phyloP scores from a whole-genome alignment of 1,139 yeast genomes.

The Sugiyamaella pinicola region DNA sequence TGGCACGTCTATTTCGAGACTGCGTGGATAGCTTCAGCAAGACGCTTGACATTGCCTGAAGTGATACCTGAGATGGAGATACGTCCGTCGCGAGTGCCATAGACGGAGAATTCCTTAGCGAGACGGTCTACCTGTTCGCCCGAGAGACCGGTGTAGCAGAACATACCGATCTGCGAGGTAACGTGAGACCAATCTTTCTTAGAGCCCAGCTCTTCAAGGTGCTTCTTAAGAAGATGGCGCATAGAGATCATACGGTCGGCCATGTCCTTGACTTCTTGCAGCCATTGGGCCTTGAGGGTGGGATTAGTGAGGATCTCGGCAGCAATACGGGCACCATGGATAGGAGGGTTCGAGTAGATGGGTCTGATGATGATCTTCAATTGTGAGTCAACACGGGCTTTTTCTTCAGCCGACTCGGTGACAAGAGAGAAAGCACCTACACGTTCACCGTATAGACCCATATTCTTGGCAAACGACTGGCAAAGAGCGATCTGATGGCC shows the following conservation, averaged over 20 bases:
- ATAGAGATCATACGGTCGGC: slow-evolving; percentile 77
- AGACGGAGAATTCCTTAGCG: slow-evolving; percentile 77
- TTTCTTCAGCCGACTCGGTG: slow-evolving; percentile 43
- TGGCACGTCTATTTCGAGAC: slow-evolving; percentile 30
- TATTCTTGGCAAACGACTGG: slow-evolving; percentile 97
- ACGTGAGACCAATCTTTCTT: slow-evolving; percentile 95
- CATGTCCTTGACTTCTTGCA: slow-evolving; percentile 82
- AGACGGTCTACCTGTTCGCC: slow-evolving; percentile 79
- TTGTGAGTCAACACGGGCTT: slow-evolving; percentile 63
- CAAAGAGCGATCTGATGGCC: slow-evolving; percentile 54
- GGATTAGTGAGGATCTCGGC: slow-evolving; percentile 70
- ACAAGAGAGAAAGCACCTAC: slow-evolving; percentile 77
- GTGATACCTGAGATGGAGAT: slow-evolving; percentile 94
- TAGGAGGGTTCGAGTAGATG: slow-evolving; percentile 91
- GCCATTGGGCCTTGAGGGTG: slow-evolving; percentile 76
- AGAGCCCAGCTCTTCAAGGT: slow-evolving; percentile 66
- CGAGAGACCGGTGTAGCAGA: slow-evolving; percentile 86
- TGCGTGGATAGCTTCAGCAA: slow-evolving; percentile 74
- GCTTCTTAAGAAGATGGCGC: slow-evolving; percentile 68
- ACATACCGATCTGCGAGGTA: slow-evolving; percentile 93
- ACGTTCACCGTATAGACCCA: slow-evolving; percentile 98
- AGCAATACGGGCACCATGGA: slow-evolving; percentile 93
- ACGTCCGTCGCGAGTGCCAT: slow-evolving; percentile 72
- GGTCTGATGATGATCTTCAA: slow-evolving; percentile 76
- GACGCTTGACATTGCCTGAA: slow-evolving; percentile 72